Conservation (phyloP, 2,329 filamentous ascomycete species). For the Karstenula rhodostoma region DNA sequence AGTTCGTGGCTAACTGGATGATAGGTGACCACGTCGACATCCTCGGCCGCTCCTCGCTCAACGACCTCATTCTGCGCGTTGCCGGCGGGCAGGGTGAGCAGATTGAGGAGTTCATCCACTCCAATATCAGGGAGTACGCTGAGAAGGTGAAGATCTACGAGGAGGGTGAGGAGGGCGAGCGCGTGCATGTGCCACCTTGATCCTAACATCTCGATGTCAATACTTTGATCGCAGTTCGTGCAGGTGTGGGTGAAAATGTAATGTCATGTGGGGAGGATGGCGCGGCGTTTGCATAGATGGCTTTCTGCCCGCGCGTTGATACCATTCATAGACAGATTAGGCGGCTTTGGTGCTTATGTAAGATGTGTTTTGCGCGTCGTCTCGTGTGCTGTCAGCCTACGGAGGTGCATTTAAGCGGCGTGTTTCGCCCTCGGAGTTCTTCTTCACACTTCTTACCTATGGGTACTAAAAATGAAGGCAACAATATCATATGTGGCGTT, state of each 20-base stretch:
- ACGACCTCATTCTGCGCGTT: constrained; percentile 87
- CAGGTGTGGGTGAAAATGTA: not conserved
- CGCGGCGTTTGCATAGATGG: constrained; percentile 3
- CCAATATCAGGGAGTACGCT: constrained; percentile 83
- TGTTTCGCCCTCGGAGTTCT: no score
- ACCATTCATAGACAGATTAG: not conserved
- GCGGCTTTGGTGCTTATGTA: not conserved
- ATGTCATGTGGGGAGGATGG: not conserved
- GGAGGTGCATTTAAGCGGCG: not conserved
- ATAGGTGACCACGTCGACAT: constrained; percentile 94
- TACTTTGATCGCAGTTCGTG: no score
- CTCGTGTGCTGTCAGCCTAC: not conserved
- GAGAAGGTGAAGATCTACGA: constrained; percentile 84
- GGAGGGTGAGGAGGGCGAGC: constrained; percentile 31
- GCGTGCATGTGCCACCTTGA: constrained; percentile 9
- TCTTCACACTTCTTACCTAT: no score
- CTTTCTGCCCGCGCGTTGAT: not conserved
- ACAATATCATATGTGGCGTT: no score
- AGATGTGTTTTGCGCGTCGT: not conserved
- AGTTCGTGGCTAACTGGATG: constrained; percentile 17
- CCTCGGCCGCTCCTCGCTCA: constrained; percentile 84
- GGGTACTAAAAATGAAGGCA: no score
- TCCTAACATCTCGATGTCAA: not conserved
- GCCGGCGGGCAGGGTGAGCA: constrained; percentile 84
- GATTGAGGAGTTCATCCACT: constrained; percentile 80